A percentile compares a stretch with the other conserved stretches of the same genome.
Evolutionary conservation across 306 rosid species (phyloP).

Genomic region (Datisca glomerata): DNA sequence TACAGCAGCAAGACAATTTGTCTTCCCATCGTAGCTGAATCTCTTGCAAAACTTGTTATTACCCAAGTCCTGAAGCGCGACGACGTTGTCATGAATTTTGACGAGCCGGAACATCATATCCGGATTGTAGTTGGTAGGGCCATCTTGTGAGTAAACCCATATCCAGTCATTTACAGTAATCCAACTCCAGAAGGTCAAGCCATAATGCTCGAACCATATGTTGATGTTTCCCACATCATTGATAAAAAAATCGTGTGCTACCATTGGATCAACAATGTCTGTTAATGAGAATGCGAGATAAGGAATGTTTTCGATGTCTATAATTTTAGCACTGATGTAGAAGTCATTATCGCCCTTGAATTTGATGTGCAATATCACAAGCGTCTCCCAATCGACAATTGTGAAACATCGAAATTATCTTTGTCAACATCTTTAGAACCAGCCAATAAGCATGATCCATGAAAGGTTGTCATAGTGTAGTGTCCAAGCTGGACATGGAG

Average conservation of each 20-base stretch:
- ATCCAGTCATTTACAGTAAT: conserved; percentile 9
- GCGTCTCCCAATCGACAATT: conserved; percentile 4
- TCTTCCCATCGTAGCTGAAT: neutral
- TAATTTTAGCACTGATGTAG: neutral
- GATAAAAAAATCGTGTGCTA: conserved; percentile 4
- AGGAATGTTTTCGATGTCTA: neutral
- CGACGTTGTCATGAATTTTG: neutral
- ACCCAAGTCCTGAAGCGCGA: neutral
- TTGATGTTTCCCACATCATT: neutral
- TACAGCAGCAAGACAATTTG: conserved; percentile 1
- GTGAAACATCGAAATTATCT: neutral
- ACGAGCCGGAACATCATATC: conserved; percentile 2
- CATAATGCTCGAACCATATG: neutral
- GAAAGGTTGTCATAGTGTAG: neutral
- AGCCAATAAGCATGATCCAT: neutral
- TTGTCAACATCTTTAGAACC: neutral
- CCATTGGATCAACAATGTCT: conserved; percentile 2
- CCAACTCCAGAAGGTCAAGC: conserved; percentile 4
- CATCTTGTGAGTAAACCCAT: neutral
- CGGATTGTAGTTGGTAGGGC: neutral
- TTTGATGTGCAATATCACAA: conserved; percentile 5
- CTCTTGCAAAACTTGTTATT: conserved; percentile 6
- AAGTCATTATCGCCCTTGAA: conserved; percentile 5
- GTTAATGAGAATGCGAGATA: conserved; percentile 2
- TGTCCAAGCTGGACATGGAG: neutral